These are phyloP conservation scores for Cryptococcus sp. DNA, from an alignment of 1,284 basidiomycete species.

Conservation along the genomic window DNA sequence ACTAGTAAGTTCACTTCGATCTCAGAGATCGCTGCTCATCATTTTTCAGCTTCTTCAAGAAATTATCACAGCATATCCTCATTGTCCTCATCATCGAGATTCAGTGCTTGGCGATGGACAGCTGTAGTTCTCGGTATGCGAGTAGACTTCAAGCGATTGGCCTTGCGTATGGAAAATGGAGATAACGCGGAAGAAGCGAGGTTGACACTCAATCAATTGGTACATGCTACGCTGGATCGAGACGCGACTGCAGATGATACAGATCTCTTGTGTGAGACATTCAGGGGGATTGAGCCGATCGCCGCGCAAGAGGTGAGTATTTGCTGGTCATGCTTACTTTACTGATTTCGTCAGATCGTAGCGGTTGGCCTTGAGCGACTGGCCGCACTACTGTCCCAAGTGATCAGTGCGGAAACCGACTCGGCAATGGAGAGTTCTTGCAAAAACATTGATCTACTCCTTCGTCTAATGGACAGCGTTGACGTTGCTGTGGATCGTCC, in stretches of 20 bases:
- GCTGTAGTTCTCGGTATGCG: slow-evolving; percentile 43
- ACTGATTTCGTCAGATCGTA: slow-evolving; percentile 18
- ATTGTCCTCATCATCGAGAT: slow-evolving; percentile 24
- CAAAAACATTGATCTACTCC: slow-evolving; percentile 30
- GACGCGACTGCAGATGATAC: slow-evolving; percentile 38
- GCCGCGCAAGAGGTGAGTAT: slow-evolving; percentile 33
- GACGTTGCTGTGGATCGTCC: slow-evolving; percentile 1
- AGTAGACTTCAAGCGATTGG: slow-evolving; percentile 43
- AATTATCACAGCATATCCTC: slow-evolving; percentile 12
- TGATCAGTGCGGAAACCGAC: slow-evolving; percentile 34
- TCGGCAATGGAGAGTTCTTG: slow-evolving; percentile 18
- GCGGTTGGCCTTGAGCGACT: slow-evolving; percentile 37
- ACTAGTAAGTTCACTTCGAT: slow-evolving; percentile 10
- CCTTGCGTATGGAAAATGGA: slow-evolving; percentile 30
- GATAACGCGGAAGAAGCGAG: slow-evolving; percentile 32
- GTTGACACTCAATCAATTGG: slow-evolving; percentile 29
- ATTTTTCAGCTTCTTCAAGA: not conserved
- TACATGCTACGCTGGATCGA: slow-evolving; percentile 31
- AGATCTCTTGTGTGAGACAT: slow-evolving; percentile 41
- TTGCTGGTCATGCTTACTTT: slow-evolving; percentile 1
- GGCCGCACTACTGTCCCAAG: slow-evolving; percentile 24
- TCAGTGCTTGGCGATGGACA: slow-evolving; percentile 44
- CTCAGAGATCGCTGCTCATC: too few species aligned
- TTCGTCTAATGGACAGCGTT: slow-evolving; percentile 33
- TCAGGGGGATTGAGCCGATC: slow-evolving; percentile 37